Conservation (phyloP, 495 filamentous ascomycete genomes). For the Cercophora samala region DNA sequence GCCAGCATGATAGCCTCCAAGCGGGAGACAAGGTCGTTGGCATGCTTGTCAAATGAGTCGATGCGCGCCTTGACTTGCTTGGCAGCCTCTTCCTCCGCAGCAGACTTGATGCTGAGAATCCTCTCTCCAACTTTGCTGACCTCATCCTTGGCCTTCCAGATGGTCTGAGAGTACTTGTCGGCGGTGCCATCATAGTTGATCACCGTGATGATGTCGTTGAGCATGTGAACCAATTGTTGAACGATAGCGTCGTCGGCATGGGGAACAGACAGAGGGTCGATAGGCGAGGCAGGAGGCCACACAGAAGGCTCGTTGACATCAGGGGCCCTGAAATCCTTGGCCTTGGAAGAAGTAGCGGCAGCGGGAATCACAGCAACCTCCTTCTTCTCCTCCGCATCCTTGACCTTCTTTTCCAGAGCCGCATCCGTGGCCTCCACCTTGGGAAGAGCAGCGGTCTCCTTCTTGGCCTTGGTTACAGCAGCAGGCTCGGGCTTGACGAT, state of each 20-base stretch:
- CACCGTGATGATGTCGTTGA: conserved; percentile 92
- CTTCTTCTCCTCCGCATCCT: conserved; percentile 19
- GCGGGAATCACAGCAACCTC: conserved; percentile 14
- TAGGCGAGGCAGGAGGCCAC: conserved; percentile 58
- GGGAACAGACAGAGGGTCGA: conserved; percentile 69
- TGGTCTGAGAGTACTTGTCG: conserved; percentile 67
- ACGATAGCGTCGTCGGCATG: conserved; percentile 80
- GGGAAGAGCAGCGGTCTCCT: conserved; percentile 37
- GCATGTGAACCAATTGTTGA: conserved; percentile 88
- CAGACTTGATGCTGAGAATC: conserved; percentile 66
- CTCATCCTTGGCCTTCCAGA: conserved; percentile 79
- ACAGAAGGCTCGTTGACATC: conserved; percentile 60
- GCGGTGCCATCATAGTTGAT: conserved; percentile 78
- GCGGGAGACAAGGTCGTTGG: conserved; percentile 70
- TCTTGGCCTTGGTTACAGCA: conserved; percentile 31
- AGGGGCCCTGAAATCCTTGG: conserved; percentile 43
- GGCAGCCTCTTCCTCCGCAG: conserved; percentile 67
- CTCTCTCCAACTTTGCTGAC: conserved; percentile 70
- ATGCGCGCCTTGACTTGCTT: conserved; percentile 68
- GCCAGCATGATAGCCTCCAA: conserved; percentile 69
- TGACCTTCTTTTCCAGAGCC: not conserved
- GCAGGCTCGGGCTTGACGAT: conserved; percentile 23
- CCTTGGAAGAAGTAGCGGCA: not conserved
- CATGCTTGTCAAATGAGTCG: conserved; percentile 48
- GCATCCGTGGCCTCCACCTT: conserved; percentile 32